Conservation (phyloP, 805 yeast genomes). For the Candida coquimbonensis region DNA sequence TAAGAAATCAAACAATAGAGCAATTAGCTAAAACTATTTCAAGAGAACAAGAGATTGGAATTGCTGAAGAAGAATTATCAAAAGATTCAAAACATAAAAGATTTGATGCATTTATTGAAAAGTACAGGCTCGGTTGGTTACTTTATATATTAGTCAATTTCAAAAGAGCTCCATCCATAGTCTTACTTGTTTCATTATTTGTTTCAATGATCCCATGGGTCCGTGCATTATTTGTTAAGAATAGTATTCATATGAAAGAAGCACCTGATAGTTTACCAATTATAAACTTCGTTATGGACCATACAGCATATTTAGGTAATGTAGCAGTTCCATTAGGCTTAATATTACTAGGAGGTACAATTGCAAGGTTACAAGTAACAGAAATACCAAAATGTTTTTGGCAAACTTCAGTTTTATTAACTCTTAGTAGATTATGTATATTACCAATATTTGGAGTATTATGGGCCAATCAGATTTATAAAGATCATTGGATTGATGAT, state of each 20-base stretch:
- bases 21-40: constrained; percentile 14
- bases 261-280: constrained; percentile 43
- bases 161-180: constrained; percentile 62
- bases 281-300: constrained; percentile 77
- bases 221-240: too few species aligned
- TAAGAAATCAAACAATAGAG: constrained; percentile 9
- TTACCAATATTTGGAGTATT: constrained; percentile 69
- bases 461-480: constrained; percentile 53
- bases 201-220: too few species aligned
- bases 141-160: constrained; percentile 41
- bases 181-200: constrained; percentile 47
- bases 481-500: constrained; percentile 58
- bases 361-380: constrained; percentile 62
- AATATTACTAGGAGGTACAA: constrained; percentile 77
- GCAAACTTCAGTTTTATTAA: constrained; percentile 55
- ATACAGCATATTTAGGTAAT: constrained; percentile 69
- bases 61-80: constrained; percentile 6
- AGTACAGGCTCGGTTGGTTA: constrained; percentile 27
- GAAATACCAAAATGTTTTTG: constrained; percentile 64
- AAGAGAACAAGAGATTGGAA: constrained; percentile 17
- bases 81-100: background rate
- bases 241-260: too few species aligned
- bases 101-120: constrained; percentile 19
- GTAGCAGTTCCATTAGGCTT: constrained; percentile 89
- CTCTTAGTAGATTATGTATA: constrained; percentile 51